Percentiles rank a stretch among this genome's conserved stretches.
Conservation (phyloP, 2,329 filamentous ascomycete species). For the Fusarium duplospermum region DNA sequence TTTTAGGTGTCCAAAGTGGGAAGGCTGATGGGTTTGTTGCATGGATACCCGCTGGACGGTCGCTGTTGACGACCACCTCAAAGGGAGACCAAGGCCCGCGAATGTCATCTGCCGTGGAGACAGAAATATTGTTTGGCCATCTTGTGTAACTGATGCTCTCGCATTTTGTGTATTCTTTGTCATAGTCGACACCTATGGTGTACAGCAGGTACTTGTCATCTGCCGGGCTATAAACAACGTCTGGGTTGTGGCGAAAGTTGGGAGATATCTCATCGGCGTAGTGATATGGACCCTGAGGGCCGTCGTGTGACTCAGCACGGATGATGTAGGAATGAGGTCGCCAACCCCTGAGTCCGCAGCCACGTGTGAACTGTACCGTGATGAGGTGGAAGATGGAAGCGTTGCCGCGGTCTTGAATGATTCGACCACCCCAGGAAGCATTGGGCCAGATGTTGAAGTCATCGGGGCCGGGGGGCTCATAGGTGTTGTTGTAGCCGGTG, state of each 20-base stretch:
- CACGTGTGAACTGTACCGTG: conserved; percentile 57
- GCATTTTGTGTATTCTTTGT: conserved; percentile 2
- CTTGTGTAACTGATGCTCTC: conserved; percentile 24
- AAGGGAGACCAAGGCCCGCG: conserved; percentile 32
- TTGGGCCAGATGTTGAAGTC: conserved; percentile 42
- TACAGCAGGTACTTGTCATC: conserved; percentile 59
- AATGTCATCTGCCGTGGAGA: conserved; percentile 27
- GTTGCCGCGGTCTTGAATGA: conserved; percentile 56
- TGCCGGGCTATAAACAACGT: conserved; percentile 56
- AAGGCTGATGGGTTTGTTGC: conserved; percentile 57
- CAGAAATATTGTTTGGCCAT: conserved; percentile 44
- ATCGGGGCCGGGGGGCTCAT: conserved; percentile 46
- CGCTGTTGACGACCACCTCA: conserved; percentile 23
- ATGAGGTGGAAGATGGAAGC: conserved; percentile 57
- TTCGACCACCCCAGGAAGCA: conserved; percentile 61
- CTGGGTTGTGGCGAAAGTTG: conserved; percentile 61
- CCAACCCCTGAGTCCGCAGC: conserved; percentile 61
- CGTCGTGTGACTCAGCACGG: conserved; percentile 57
- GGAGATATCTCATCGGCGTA: conserved; percentile 54
- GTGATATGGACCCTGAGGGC: conserved; percentile 57
- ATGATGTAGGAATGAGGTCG: conserved; percentile 58
- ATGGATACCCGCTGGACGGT: conserved; percentile 17
- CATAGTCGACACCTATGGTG: conserved; percentile 52
- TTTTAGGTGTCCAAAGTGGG: conserved; percentile 43
- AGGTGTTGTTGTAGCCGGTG: conserved; percentile 60